Conservation (phyloP, 306 rosid genomes). For the Lotus japonicus region DNA sequence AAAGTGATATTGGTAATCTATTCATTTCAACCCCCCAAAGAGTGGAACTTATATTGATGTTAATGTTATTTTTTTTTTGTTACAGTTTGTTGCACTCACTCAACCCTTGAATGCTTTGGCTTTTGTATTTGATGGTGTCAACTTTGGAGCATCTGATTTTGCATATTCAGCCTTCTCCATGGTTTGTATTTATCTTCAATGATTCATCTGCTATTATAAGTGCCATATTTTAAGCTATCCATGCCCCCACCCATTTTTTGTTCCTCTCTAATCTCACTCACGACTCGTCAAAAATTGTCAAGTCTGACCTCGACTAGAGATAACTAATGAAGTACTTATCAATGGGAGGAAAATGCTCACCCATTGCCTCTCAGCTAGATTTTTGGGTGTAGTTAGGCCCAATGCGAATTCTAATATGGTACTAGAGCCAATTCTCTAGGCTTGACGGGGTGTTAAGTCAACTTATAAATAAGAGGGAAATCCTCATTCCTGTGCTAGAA, state of each 20-base stretch:
- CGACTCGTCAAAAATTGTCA: not conserved
- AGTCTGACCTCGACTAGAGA: no score
- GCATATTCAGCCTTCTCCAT: slow-evolving; percentile 92
- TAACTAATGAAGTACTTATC: no score
- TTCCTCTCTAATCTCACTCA: not conserved
- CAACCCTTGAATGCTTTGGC: slow-evolving; percentile 92
- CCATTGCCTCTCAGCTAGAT: no score
- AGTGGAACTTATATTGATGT: slow-evolving; percentile 15
- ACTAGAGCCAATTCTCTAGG: no score
- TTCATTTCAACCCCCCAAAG: not conserved
- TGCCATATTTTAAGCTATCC: not conserved
- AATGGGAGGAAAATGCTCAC: no score
- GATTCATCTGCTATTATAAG: not conserved
- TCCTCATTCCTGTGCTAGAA: not conserved
- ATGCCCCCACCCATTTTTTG: not conserved
- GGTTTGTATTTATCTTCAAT: slow-evolving; percentile 46
- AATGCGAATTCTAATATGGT: no score
- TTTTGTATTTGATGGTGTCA: slow-evolving; percentile 92
- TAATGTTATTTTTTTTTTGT: no score
- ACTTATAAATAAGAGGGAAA: no score
- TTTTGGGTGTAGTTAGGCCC: no score
- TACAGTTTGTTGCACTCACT: slow-evolving; percentile 86
- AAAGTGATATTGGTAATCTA: not conserved
- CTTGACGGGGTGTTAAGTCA: no score
- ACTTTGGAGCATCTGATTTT: slow-evolving; percentile 97